Base-by-base conservation (phyloP, 345 rosid species). In the Theobroma cacao region DNA sequence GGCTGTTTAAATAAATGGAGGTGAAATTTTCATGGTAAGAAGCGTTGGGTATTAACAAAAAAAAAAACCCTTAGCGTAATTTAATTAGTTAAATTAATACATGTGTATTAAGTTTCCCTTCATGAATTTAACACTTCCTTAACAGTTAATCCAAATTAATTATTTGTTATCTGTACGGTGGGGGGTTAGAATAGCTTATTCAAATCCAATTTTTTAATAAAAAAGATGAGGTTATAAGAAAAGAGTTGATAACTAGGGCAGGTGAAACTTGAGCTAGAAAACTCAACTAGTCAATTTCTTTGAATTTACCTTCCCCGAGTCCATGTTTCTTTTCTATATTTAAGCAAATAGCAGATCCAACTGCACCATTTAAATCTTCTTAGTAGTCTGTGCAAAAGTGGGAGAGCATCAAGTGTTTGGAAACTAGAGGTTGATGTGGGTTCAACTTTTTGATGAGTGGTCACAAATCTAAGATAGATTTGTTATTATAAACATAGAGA, bases 191-290 rank as follows among this genome's bases (percentile, higher is more conserved):
- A 2, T 38, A 38, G 6, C 40, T 50, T 15, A 50, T n/a, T n/a
- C n/a, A n/a, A n/a, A 17, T 5, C 56, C 7, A 48, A 5, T 48
- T 14, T 15, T 48, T 15, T 47, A 47, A 47, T 50, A 6, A 50
- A 50, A 50, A 50, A 15, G 4, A 1, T 22, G 18, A n/a, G n/a
- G n/a, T n/a, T n/a, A n/a, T n/a, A 15, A 30, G 5, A 15, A 75
- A 52, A 7, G 3, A 36, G 55, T 15, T 18, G 4, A 12, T 60
- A 78, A 61, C 38, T 36, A 36, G 81, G 79, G 72, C 7, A 72
- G 77, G 77, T 50, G 41, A 72, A 72, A 50, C 72, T 50, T 18
- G 64, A 48, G 65, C 22, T 5, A 50, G 55, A 38, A 58, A 11
- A 61, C 14, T 41, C 63, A 50, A 50, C 77, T 20, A 60, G 67